These are phyloP conservation scores for Populus trichocarpa DNA, from an alignment of 441 rosid genomes.

Conservation along the genomic window DNA sequence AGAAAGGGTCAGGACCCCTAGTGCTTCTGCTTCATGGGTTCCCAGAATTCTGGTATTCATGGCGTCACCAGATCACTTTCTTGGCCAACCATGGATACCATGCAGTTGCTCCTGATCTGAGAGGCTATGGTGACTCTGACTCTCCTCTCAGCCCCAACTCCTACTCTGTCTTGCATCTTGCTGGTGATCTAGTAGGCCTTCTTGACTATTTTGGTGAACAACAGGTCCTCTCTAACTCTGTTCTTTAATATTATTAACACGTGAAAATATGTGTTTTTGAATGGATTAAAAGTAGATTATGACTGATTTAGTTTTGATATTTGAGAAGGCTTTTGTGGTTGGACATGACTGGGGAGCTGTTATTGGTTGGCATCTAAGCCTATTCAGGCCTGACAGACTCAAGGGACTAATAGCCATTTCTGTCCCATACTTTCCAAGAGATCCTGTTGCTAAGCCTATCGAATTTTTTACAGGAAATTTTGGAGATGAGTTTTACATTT, in stretches of 20 bases:
- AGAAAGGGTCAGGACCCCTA: slow-evolving; percentile 55
- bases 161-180: slow-evolving; percentile 47
- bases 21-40: slow-evolving; percentile 71
- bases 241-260: not conserved
- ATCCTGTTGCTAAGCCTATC: slow-evolving; percentile 34
- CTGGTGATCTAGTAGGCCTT: slow-evolving; percentile 59
- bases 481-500: slow-evolving; percentile 58
- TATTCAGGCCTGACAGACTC: slow-evolving; percentile 60
- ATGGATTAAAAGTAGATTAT: too few relatives aligned
- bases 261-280: not conserved
- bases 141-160: slow-evolving; percentile 41
- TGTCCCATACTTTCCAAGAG: slow-evolving; percentile 45
- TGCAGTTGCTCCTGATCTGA: slow-evolving; percentile 63
- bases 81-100: slow-evolving; percentile 56
- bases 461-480: slow-evolving; percentile 21
- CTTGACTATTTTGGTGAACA: slow-evolving; percentile 57
- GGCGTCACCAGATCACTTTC: slow-evolving; percentile 66
- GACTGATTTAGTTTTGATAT: not conserved
- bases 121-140: slow-evolving; percentile 64
- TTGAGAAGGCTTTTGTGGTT: slow-evolving; percentile 54
- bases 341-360: slow-evolving; percentile 81
- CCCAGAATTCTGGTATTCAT: slow-evolving; percentile 70
- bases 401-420: slow-evolving; percentile 52
- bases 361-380: slow-evolving; percentile 51
- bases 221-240: slow-evolving; percentile 34